Evolutionary conservation across 148 eudicot genomes (phyloP), one percentile per base, ranked within the genome.

Genomic region (Nepenthes mirabilis): DNA sequence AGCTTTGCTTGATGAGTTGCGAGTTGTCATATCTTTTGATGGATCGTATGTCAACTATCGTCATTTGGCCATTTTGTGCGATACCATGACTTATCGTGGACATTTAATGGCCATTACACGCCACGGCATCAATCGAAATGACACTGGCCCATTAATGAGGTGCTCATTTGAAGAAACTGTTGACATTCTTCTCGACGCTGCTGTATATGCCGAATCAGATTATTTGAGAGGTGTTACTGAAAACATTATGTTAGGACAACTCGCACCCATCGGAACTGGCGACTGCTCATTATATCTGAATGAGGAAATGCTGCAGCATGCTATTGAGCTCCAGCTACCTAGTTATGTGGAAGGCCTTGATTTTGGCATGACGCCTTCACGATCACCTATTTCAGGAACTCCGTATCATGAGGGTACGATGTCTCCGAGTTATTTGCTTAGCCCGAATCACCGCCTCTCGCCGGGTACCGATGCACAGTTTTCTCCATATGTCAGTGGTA

Each of bases 121-220:
- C 50, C 99, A 94, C 53, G 99, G 99, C 34, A 94, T 94, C 64
- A 94, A 94, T 59, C 74, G 99, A 36, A 89, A 89, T 59, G 91
- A 86, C 63, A 94, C 99, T 13, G 99, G 99, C 11, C 99, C 99
- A 1, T 64, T 94, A 79, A 94, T 94, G 99, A 81, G 99, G 67
- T 94, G 99, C 77, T 94, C 99, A n/a, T 94, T 94, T 69, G 99
- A 94, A 75, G 99, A 94, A 73, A 94, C 99, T 33, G 99, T 94
- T 52, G 99, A 94, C 71, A 94, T 94, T 71, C 99, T 94, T 60
- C 91, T 94, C 33, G 99, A 89, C 73, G 99, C 97, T 71, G 97
- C 99, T 69, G 99, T 89, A 2, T 89, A 77, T 70, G 99, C 99
- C 0, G 99, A 94, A 63, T 80, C 89, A 0, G 99, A 94, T 71